A percentile compares a stretch with the other conserved stretches of the same genome.
Evolutionary conservation across 495 filamentous ascomycete species (phyloP).

Genomic region (Talaromyces thailandensis): DNA sequence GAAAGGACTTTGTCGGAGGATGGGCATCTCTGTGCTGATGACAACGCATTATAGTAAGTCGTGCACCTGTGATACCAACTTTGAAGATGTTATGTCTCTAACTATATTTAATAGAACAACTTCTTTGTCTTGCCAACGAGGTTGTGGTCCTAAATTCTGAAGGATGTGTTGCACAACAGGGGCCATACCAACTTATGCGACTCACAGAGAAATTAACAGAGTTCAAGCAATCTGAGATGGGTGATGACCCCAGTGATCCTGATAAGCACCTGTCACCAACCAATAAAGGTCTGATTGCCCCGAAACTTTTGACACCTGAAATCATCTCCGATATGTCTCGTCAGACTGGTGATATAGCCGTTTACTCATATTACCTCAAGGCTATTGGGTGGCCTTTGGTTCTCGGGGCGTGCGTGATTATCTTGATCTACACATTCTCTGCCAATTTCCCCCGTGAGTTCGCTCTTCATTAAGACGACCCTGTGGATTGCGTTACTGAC

Average conservation of each 20-base stretch:
- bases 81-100: neutral
- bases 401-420: neutral
- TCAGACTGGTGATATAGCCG: conserved; percentile 25
- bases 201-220: neutral
- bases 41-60: neutral
- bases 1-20: conserved; percentile 6
- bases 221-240: neutral
- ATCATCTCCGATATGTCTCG: conserved; percentile 15
- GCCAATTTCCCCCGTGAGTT: neutral
- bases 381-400: conserved; percentile 6
- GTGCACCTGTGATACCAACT: no score
- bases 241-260: neutral
- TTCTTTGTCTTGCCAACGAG: neutral
- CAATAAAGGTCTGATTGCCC: neutral
- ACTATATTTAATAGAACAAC: neutral
- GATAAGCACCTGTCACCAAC: neutral
- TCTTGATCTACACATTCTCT: neutral
- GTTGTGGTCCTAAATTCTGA: neutral
- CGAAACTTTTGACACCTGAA: neutral
- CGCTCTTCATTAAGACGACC: neutral
- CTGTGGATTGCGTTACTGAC: neutral
- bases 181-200: neutral
- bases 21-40: conserved; percentile 9
- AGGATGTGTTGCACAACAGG: neutral
- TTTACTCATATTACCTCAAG: conserved; percentile 20